Conservation (phyloP, 768 basidiomycete genomes). For the Tubosaeta brunneosetosa region DNA sequence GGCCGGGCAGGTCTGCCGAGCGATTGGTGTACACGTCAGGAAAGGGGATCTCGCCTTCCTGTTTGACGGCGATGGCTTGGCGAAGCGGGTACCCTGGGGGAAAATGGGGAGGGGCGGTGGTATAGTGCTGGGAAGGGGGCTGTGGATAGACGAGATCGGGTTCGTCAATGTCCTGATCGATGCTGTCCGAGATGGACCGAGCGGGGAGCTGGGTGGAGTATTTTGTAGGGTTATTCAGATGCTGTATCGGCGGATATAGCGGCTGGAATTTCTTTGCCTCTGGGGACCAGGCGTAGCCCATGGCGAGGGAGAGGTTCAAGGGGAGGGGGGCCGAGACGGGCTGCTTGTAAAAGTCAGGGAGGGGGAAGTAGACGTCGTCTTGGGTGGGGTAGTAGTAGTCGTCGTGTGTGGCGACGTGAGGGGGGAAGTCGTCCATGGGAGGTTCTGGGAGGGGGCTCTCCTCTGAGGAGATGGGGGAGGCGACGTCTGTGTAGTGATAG, state of each 20-base stretch:
- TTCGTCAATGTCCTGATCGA: conserved; percentile 24
- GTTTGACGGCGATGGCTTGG: conserved; percentile 23
- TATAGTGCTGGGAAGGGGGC: conserved; percentile 23
- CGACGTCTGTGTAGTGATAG: conserved; percentile 12
- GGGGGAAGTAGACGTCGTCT: conserved; percentile 26
- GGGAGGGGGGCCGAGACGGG: conserved; percentile 31
- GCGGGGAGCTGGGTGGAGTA: conserved; percentile 7
- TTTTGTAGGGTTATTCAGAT: conserved; percentile 11
- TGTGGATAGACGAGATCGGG: conserved; percentile 22
- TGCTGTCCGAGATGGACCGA: conserved; percentile 6
- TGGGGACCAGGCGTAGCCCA: conserved; percentile 31
- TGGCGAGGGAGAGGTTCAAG: conserved; percentile 29
- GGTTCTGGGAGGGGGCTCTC: conserved; percentile 39
- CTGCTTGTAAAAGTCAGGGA: conserved; percentile 30
- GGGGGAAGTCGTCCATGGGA: conserved; percentile 28
- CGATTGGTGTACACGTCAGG: conserved; percentile 23
- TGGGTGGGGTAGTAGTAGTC: conserved; percentile 29
- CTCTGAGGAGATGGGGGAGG: conserved; percentile 40
- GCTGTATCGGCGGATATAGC: conserved; percentile 32
- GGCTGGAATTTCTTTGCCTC: conserved; percentile 34
- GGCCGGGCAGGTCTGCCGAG: conserved; percentile 19
- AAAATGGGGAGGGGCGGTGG: conserved; percentile 18
- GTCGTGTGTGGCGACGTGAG: conserved; percentile 21
- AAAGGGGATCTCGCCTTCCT: conserved; percentile 25
- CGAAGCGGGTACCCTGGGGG: conserved; percentile 21